Base-by-base conservation (phyloP, 116 monocot species). In the Trichopus zeylanicus region DNA sequence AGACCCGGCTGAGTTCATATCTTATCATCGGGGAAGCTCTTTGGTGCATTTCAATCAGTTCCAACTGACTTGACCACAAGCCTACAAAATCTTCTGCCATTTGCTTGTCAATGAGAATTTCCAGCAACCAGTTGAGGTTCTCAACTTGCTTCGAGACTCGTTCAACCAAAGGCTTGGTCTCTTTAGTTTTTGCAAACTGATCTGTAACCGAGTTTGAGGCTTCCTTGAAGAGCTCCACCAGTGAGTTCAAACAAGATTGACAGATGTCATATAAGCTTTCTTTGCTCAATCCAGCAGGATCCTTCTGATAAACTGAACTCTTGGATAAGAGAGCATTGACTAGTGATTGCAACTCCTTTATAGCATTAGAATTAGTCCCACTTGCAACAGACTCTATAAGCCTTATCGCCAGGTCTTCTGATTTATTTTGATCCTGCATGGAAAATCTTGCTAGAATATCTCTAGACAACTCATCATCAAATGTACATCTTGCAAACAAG, bases 1-100 rank as follows among this genome's bases (percentile, higher is more conserved):
- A 97, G 29, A 97, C 42, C 31, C 97, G 75, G 68, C 97, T 97
- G 12, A 97, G 70, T 62, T 97, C 97, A 10, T 91, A 97, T 48
- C 97, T 81, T 29, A 91, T 78, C 91, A 97, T 77, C 0, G 91
- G 84, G 0, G 97, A 97, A 28, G 81, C 60, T 32, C n/a, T 71
- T 21, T 62, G 72, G 11, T 87, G 91, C 76, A 85, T 79, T 22
- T 51, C 59, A 15, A 75, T 48, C 51, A 97, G 54, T 29, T 82
- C 82, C 5, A 51, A 69, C 62, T 91, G 87, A 38, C 69, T 57
- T 16, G 84, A 84, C 97, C 97, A 97, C 48, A 87, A 16, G 34
- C 24, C 54, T 22, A 91, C 91, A 62, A 91, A 97, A 31, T 87
- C 91, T 67, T 84, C 91, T 35, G 79, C 91, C 76, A 91, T 84